Evolutionary conservation across 2,329 filamentous ascomycete genomes (phyloP), one percentile per base, ranked within the genome.

Genomic region (Ceratocystis colombiana): DNA sequence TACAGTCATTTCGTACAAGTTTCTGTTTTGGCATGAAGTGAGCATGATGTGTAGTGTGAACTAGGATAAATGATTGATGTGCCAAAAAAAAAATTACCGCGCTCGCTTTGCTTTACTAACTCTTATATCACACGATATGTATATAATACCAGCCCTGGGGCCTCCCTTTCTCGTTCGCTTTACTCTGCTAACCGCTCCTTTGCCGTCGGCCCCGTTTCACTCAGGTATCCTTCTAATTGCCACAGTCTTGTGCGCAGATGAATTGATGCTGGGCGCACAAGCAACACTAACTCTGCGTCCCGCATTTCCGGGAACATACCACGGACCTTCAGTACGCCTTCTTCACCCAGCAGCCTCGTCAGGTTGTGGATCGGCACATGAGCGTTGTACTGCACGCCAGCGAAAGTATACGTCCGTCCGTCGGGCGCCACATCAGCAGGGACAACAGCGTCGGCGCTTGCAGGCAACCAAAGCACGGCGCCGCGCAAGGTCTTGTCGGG

Each of bases 281-380:
- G 70, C 68, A 84, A 73, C 64, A 79, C 75, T 22, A 80, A 72
- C 7, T 73, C 75, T 1, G 75, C 75, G 0, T 77, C 72, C 2
- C 69, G 71, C 25, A 80, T 76, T 25, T 75, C 67, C 0, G 66
- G 46, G 0, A 76, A 72, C 30, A 75, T 72, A 0, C 71, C 41
- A 61, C 71, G 74, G 20, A 87, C 67, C 41, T 75, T 73, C 17
- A 72, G 70, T 0, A 80, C 64, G 50, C 79, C 74, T n/a, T 79
- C 73, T 0, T 75, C 69, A 0, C 84, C 84, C 0, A 87, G 73
- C 3, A 87, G 74, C 69, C 73, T 73, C 0, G 70, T 68, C 62
- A 87, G 70, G 69, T 86, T 79, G 69, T 86, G 79, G 0, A 86
- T 79, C 0, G 78, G 75, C 59, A 84, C 72, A 64, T 75, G 77